Evolutionary conservation across 2,329 filamentous ascomycete genomes (phyloP).

Genomic region (Alternaria novae-zelandiae): DNA sequence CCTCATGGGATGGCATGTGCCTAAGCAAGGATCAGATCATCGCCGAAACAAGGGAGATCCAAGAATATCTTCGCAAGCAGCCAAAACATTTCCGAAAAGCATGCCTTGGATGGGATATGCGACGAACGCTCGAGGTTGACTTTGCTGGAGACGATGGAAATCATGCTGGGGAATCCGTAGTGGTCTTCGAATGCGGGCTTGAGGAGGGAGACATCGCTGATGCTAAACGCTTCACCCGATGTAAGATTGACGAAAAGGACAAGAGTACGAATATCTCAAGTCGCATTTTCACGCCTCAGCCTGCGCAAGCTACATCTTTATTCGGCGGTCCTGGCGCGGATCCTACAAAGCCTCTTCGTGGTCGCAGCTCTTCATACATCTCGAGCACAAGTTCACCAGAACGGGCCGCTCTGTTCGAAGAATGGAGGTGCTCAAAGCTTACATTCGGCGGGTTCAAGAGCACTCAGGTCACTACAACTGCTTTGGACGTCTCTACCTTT

Average conservation of each 20-base stretch:
- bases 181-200: constrained; percentile 77
- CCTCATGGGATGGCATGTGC: constrained; percentile 75
- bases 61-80: constrained; percentile 73
- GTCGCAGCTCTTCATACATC: constrained; percentile 41
- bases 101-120: constrained; percentile 93
- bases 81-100: constrained; percentile 79
- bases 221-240: constrained; percentile 66
- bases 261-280: constrained; percentile 26
- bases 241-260: constrained; percentile 49
- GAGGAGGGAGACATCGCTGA: constrained; percentile 62
- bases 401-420: constrained; percentile 54
- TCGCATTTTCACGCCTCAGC: constrained; percentile 23
- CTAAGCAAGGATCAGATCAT: constrained; percentile 72
- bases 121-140: constrained; percentile 81
- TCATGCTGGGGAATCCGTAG: constrained; percentile 75
- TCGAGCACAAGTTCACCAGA: constrained; percentile 49
- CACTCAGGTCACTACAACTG: constrained; percentile 70
- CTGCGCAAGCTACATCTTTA: constrained; percentile 49
- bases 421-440: constrained; percentile 71
- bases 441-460: constrained; percentile 65
- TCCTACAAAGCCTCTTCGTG: constrained; percentile 24
- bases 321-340: constrained; percentile 57
- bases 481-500: constrained; percentile 76
- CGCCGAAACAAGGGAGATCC: constrained; percentile 82
- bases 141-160: constrained; percentile 82